These are phyloP conservation scores for Rhizoclosmatium sp. DNA, from an alignment of 192 early-diverging fungal species.

Conservation along the genomic window DNA sequence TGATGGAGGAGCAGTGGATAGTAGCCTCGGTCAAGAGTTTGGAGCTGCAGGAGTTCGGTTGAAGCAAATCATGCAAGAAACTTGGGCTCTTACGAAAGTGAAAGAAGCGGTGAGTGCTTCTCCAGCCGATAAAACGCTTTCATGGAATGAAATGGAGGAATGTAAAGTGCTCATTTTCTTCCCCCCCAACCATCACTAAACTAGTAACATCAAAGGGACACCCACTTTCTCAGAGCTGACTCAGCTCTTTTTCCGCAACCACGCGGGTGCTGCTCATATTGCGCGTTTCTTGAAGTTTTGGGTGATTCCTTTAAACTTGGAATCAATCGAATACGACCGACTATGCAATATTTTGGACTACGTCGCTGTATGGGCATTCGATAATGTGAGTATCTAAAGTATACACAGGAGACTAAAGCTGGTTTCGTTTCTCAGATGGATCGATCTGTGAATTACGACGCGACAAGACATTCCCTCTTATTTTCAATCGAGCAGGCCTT, in stretches of 20 bases:
- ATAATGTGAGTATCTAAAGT: background rate
- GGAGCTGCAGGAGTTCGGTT: too few species aligned
- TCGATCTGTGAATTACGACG: background rate
- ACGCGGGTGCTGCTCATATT: background rate
- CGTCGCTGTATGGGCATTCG: background rate
- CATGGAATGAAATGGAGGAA: too few species aligned
- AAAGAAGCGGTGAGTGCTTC: too few species aligned
- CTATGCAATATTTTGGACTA: background rate
- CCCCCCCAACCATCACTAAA: too few species aligned
- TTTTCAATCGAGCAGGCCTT: background rate
- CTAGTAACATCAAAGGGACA: background rate
- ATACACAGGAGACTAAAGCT: background rate
- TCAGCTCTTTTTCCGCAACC: background rate
- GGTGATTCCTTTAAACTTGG: background rate
- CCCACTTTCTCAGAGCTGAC: background rate
- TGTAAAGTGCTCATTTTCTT: too few species aligned
- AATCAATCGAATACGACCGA: background rate
- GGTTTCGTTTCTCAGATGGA: background rate
- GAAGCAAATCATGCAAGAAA: too few species aligned
- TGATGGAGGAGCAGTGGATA: background rate
- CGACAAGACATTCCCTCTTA: background rate
- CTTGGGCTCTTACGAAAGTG: too few species aligned
- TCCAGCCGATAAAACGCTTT: too few species aligned
- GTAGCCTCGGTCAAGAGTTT: too few species aligned
- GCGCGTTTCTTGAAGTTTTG: slow-evolving; percentile 5